phyloP scores from a whole-genome alignment of 805 yeast species.

The baker's yeast (Saccharomyces cerevisiae) region DNA sequence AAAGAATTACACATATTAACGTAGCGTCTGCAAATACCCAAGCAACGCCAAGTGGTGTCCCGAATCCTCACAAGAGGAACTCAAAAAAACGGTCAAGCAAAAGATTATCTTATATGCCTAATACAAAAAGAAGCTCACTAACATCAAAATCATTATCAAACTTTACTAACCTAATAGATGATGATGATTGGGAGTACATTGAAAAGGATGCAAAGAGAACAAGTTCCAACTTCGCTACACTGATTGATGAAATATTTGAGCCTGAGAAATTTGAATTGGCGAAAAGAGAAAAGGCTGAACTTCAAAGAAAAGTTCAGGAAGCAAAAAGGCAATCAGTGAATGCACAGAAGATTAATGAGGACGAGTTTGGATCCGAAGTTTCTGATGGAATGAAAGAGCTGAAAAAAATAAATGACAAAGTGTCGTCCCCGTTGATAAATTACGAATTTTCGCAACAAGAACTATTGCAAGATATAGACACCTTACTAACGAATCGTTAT shows the following conservation, averaged over 20 bases:
- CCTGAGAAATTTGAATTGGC: slow-evolving; percentile 53
- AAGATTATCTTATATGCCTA: slow-evolving; percentile 31
- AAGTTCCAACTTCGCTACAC: slow-evolving; percentile 61
- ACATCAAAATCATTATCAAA: slow-evolving; percentile 60
- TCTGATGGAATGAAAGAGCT: slow-evolving; percentile 15
- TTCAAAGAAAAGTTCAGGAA: slow-evolving; percentile 35
- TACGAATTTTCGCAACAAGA: neutral
- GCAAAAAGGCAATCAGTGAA: slow-evolving; percentile 31
- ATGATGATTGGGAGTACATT: slow-evolving; percentile 52
- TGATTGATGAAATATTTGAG: slow-evolving; percentile 64
- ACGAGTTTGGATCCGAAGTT: slow-evolving; percentile 23
- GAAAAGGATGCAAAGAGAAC: slow-evolving; percentile 64
- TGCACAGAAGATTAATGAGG: slow-evolving; percentile 11
- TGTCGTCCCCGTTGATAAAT: slow-evolving; percentile 13
- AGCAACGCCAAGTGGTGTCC: slow-evolving; percentile 20
- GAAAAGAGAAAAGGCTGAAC: slow-evolving; percentile 38
- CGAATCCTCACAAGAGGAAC: slow-evolving; percentile 15
- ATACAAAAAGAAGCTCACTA: slow-evolving; percentile 52
- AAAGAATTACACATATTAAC: slow-evolving; percentile 15
- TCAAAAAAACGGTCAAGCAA: slow-evolving; percentile 20
- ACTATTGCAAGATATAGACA: neutral
- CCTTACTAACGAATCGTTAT: slow-evolving; percentile 14
- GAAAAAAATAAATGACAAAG: slow-evolving; percentile 21
- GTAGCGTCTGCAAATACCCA: slow-evolving; percentile 11
- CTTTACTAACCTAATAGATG: slow-evolving; percentile 57